Evolutionary conservation across 257 asterid species (phyloP).

Genomic region (Fraxinus quadrangulata): DNA sequence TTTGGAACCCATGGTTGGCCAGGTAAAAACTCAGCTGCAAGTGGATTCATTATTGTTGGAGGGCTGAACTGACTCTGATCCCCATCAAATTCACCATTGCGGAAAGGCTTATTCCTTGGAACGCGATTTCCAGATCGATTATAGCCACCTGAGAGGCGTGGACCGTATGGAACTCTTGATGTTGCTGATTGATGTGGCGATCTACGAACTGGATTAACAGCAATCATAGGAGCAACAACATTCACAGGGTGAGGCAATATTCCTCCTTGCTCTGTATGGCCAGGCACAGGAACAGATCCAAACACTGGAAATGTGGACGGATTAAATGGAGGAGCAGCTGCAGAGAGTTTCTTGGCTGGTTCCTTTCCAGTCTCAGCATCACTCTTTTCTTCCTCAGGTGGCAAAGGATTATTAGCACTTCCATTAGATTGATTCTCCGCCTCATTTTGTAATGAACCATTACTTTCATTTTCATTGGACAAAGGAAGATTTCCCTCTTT

Average conservation of each 20-base stretch:
- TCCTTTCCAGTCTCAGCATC: slow-evolving; percentile 60
- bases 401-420: slow-evolving; percentile 30
- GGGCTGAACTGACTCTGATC: slow-evolving; percentile 54
- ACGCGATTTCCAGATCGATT: slow-evolving; percentile 62
- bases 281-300: slow-evolving; percentile 58
- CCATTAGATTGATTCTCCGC: slow-evolving; percentile 30
- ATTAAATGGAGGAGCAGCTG: slow-evolving; percentile 83
- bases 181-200: slow-evolving; percentile 85
- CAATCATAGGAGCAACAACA: slow-evolving; percentile 56
- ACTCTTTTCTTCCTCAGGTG: slow-evolving; percentile 46
- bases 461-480: slow-evolving; percentile 27
- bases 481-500: slow-evolving; percentile 20
- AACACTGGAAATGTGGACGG: slow-evolving; percentile 61
- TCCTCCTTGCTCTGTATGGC: slow-evolving; percentile 69
- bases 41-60: slow-evolving; percentile 73
- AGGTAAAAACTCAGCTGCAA: slow-evolving; percentile 76
- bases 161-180: slow-evolving; percentile 75
- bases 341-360: slow-evolving; percentile 68
- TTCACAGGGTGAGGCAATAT: slow-evolving; percentile 68
- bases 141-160: slow-evolving; percentile 74
- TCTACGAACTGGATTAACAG: slow-evolving; percentile 65
- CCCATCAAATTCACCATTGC: slow-evolving; percentile 52
- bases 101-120: slow-evolving; percentile 65
- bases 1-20: slow-evolving; percentile 72
- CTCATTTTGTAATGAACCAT: slow-evolving; percentile 32